phyloP scores from a whole-genome alignment of 2,329 filamentous ascomycete genomes.

The Exophiala phaeomuriformis region DNA sequence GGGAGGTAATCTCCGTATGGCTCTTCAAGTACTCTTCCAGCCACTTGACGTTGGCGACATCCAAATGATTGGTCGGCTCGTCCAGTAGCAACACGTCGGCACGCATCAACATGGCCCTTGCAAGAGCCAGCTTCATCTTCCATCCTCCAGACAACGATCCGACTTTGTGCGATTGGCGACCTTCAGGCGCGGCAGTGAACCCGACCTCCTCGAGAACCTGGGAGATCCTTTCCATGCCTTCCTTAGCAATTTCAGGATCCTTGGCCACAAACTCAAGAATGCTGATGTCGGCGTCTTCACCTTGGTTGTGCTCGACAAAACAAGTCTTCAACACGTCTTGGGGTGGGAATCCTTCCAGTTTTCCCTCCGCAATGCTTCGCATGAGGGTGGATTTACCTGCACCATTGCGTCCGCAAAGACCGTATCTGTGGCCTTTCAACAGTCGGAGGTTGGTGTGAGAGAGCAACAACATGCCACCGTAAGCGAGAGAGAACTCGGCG shows the following conservation, averaged over 20 bases:
- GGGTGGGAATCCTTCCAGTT: conserved; percentile 91
- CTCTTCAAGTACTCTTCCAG: conserved; percentile 88
- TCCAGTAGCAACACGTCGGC: conserved; percentile 95
- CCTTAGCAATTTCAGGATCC: conserved; percentile 74
- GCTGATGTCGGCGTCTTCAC: conserved; percentile 91
- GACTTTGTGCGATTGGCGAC: conserved; percentile 80
- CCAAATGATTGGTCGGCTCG: conserved; percentile 98
- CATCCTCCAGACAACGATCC: conserved; percentile 94
- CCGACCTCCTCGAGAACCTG: conserved; percentile 84
- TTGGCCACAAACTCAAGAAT: conserved; percentile 90
- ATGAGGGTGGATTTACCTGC: conserved; percentile 98
- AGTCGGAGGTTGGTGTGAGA: conserved; percentile 93
- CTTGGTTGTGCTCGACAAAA: conserved; percentile 99
- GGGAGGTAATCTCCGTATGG: conserved; percentile 91
- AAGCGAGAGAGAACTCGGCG: conserved; percentile 92
- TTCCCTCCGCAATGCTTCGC: conserved; percentile 90
- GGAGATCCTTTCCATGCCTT: conserved; percentile 73
- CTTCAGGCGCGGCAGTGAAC: conserved; percentile 82
- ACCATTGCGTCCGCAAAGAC: conserved; percentile 93
- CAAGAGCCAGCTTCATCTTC: conserved; percentile 99
- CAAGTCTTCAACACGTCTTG: conserved; percentile 90
- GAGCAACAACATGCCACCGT: conserved; percentile 92
- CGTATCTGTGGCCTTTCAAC: conserved; percentile 93
- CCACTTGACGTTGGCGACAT: conserved; percentile 95
- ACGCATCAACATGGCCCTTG: conserved; percentile 90